Percentiles rank a stretch among this genome's conserved stretches.
phyloP scores from a whole-genome alignment of 805 yeast species.

The Candida alai region DNA sequence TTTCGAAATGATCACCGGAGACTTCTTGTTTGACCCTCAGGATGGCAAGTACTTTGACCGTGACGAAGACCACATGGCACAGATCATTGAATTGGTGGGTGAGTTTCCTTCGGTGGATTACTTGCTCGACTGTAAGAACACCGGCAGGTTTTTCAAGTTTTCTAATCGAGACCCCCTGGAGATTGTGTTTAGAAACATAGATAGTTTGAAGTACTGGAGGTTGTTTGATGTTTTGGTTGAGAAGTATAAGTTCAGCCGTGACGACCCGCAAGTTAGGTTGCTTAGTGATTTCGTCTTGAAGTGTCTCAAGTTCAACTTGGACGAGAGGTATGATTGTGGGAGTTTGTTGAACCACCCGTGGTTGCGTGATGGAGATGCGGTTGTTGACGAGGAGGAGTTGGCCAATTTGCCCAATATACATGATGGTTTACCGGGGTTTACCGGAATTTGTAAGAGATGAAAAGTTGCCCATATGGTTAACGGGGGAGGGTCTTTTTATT shows the following conservation, averaged over 20 bases:
- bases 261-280: slow-evolving; percentile 32
- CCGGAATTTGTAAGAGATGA: slow-evolving; percentile 11
- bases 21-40: slow-evolving; percentile 59
- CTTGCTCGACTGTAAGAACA: slow-evolving; percentile 35
- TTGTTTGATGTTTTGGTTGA: slow-evolving; percentile 46
- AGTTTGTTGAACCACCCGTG: slow-evolving; percentile 52
- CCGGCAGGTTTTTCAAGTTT: slow-evolving; percentile 39
- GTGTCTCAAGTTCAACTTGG: slow-evolving; percentile 48
- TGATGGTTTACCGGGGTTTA: slow-evolving; percentile 28
- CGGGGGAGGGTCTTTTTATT: not conserved
- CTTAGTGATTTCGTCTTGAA: slow-evolving; percentile 46
- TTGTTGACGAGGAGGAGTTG: slow-evolving; percentile 9
- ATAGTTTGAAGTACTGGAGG: slow-evolving; percentile 49
- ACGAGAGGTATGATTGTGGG: slow-evolving; percentile 51
- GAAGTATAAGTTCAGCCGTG: slow-evolving; percentile 42
- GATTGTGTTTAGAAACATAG: slow-evolving; percentile 41
- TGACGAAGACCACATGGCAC: slow-evolving; percentile 63
- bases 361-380: slow-evolving; percentile 24
- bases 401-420: slow-evolving; percentile 21
- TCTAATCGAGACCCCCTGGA: slow-evolving; percentile 16
- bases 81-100: slow-evolving; percentile 52
- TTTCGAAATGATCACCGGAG: slow-evolving; percentile 60
- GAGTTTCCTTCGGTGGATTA: slow-evolving; percentile 38
- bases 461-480: slow-evolving; percentile 3
- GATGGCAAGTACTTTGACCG: slow-evolving; percentile 44